Base-by-base conservation (phyloP, 441 rosid species). In the Mallotus repandus region DNA sequence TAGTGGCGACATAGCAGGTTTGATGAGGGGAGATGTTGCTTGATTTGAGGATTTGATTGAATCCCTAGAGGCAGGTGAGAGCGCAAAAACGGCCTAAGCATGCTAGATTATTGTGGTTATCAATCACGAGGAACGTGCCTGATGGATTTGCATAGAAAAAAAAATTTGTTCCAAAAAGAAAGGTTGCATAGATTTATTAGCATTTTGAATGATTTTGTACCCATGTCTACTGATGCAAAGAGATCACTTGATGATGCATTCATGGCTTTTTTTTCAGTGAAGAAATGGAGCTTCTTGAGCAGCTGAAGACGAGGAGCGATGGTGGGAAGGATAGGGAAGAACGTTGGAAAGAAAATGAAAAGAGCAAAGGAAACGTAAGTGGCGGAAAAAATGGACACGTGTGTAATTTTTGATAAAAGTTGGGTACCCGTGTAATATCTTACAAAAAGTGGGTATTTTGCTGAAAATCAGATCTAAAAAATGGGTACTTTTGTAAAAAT, bases 121-220 rank as follows among this genome's bases (percentile, higher is more conserved):
- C 84, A 22, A 91, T 15, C 41, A 88, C 78, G 62, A 88, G 68
- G 70, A 86, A 87, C 74, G 79, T 84, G 0, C 97, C 87, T 1
- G 77, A 74, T 48, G 80, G 82, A 65, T 82, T 74, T 14, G 86
- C 88, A 41, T 83, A 84, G 74, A 91, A 25, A 25, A 25, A 25
- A 25, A 25, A 25, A 25, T 0, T 25, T 25, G 29, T 25, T 25
- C 29, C 29, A 25, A 25, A 25, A 1, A 25, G 1, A 25, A 25
- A 25, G 29, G 29, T 25, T 25, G 29, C 29, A 25, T 25, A 25
- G 29, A 25, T 25, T 79, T 50, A 89, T 89, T 12, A 88, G 78
- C 70, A 89, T 84, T 78, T 89, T 91, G 81, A 89, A 89, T 43
- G 94, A 86, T 76, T 86, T 88, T 22, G 91, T 88, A 50, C 92